phyloP scores from a whole-genome alignment of 768 basidiomycete species.

The Phylloporus rhodoxanthus region DNA sequence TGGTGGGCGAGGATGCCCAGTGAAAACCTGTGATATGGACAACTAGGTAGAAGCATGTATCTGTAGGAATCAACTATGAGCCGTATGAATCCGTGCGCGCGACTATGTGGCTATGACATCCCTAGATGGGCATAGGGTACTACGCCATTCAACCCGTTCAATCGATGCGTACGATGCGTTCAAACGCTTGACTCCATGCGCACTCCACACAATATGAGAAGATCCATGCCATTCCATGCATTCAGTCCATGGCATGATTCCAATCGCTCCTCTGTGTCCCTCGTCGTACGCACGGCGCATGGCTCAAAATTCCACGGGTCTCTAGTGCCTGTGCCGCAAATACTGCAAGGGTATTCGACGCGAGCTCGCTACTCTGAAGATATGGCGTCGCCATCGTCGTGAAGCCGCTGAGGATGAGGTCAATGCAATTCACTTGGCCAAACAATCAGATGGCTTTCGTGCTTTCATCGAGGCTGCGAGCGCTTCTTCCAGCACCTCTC shows the following conservation, averaged over 20 bases:
- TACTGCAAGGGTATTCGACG: background rate
- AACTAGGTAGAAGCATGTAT: background rate
- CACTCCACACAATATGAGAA: background rate
- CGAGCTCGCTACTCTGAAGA: background rate
- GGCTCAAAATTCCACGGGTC: background rate
- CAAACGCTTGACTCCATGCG: background rate
- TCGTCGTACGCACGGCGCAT: background rate
- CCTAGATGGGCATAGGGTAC: background rate
- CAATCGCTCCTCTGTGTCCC: background rate
- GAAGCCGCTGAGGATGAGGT: background rate
- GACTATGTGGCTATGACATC: too few species aligned
- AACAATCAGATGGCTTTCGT: background rate
- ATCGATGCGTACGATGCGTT: background rate
- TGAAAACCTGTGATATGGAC: background rate
- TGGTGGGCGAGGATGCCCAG: too few species aligned
- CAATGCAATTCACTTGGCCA: background rate
- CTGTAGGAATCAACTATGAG: background rate
- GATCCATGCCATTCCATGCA: background rate
- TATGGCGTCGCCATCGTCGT: background rate
- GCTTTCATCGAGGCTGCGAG: background rate
- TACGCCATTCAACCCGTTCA: background rate
- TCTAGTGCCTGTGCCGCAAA: background rate
- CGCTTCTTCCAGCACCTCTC: background rate
- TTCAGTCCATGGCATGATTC: background rate
- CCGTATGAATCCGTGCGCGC: background rate